Evolutionary conservation across 2,329 filamentous ascomycete species (phyloP).

Genomic region (Bipolaris gigantea): DNA sequence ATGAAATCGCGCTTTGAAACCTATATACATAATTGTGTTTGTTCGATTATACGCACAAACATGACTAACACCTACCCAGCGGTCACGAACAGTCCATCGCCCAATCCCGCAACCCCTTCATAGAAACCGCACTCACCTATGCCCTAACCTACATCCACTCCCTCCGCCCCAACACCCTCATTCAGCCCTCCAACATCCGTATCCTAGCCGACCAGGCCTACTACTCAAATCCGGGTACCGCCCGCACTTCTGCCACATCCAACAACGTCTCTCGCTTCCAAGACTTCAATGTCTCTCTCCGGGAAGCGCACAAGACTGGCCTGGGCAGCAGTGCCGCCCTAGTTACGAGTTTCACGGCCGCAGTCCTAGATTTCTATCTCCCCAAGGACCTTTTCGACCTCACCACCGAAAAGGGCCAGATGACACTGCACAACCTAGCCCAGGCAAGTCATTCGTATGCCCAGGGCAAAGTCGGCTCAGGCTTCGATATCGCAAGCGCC

Average conservation of each 20-base stretch:
- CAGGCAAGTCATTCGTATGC: slow-evolving; percentile 94
- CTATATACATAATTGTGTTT: neutral
- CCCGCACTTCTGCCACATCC: slow-evolving; percentile 1
- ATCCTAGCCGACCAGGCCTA: slow-evolving; percentile 96
- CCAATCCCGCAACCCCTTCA: slow-evolving; percentile 71
- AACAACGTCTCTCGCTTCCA: slow-evolving; percentile 62
- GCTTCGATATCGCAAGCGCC: slow-evolving; percentile 92
- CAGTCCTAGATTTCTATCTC: slow-evolving; percentile 76
- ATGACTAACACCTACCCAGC: slow-evolving; percentile 19
- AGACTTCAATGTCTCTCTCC: slow-evolving; percentile 74
- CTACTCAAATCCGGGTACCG: slow-evolving; percentile 65
- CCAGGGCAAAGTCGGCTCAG: slow-evolving; percentile 93
- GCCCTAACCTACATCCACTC: slow-evolving; percentile 76
- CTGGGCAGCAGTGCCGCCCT: slow-evolving; percentile 93
- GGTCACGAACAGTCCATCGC: slow-evolving; percentile 50
- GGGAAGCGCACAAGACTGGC: slow-evolving; percentile 88
- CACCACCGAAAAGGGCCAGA: slow-evolving; percentile 55
- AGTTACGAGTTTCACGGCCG: slow-evolving; percentile 81
- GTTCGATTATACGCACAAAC: neutral
- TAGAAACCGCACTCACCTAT: slow-evolving; percentile 88
- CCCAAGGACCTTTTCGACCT: slow-evolving; percentile 60
- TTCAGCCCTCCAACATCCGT: slow-evolving; percentile 73
- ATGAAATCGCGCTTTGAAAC: no score
- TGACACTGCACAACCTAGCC: slow-evolving; percentile 83
- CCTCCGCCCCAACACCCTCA: slow-evolving; percentile 53